These are phyloP conservation scores for Aspergillus fijiensis DNA, from an alignment of 2,329 filamentous ascomycete genomes.

Conservation along the genomic window DNA sequence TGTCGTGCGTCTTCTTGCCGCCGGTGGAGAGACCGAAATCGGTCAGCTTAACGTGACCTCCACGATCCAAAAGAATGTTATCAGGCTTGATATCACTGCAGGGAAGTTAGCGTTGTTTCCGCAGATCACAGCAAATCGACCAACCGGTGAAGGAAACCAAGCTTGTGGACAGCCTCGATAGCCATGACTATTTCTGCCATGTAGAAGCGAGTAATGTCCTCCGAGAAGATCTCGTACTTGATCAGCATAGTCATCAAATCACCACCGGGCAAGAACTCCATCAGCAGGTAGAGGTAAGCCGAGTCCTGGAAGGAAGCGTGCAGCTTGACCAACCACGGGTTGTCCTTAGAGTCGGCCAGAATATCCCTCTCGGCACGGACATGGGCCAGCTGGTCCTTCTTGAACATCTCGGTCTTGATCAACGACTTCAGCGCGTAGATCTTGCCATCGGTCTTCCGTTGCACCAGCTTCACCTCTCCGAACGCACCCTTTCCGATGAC, in stretches of 20 bases:
- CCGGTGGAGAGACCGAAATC: slow-evolving; percentile 97
- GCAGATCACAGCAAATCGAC: slow-evolving; percentile 29
- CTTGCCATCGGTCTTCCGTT: slow-evolving; percentile 93
- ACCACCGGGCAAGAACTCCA: slow-evolving; percentile 98
- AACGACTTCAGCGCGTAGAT: slow-evolving; percentile 98
- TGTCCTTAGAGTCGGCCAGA: slow-evolving; percentile 91
- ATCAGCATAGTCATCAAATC: slow-evolving; percentile 99
- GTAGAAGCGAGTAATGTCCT: slow-evolving; percentile 98
- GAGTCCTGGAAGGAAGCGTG: slow-evolving; percentile 97
- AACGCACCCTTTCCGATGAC: slow-evolving; percentile 99
- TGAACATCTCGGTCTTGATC: slow-evolving; percentile 99
- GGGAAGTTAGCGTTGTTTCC: background rate
- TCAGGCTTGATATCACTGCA: slow-evolving; percentile 96
- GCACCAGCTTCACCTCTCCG: slow-evolving; percentile 95
- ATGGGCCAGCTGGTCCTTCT: slow-evolving; percentile 96
- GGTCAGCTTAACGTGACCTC: slow-evolving; percentile 95
- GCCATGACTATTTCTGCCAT: slow-evolving; percentile 97
- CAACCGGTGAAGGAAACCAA: slow-evolving; percentile 97
- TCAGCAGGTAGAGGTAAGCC: slow-evolving; percentile 97
- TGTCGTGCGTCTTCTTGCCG: slow-evolving; percentile 96
- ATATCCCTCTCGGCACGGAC: slow-evolving; percentile 98
- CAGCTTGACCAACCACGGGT: slow-evolving; percentile 97
- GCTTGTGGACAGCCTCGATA: slow-evolving; percentile 97
- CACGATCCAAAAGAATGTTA: slow-evolving; percentile 93
- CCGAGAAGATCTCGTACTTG: slow-evolving; percentile 99